phyloP scores from a whole-genome alignment of 768 basidiomycete genomes.

The Pulveroboletus sp. region DNA sequence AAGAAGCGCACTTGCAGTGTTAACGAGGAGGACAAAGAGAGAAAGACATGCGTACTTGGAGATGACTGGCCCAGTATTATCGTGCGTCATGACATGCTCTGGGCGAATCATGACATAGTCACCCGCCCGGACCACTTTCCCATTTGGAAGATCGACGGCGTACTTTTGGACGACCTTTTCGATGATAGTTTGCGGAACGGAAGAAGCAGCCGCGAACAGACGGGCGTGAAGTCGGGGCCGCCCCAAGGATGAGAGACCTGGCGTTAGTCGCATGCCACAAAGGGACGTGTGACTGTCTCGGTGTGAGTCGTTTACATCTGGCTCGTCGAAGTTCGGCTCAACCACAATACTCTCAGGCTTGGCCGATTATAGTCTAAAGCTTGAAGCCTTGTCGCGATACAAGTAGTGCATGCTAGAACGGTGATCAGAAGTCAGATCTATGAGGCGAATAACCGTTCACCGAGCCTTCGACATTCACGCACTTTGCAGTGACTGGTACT shows the following conservation, averaged over 20 bases:
- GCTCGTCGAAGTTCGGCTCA: too few relatives aligned
- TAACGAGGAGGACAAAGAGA: background rate
- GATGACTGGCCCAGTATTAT: conserved; percentile 98
- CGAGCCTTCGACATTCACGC: too few relatives aligned
- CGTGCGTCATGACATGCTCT: conserved; percentile 97
- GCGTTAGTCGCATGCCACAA: conserved; percentile 13
- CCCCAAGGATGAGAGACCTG: conserved; percentile 5
- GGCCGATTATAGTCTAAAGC: too few relatives aligned
- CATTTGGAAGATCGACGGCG: conserved; percentile 82
- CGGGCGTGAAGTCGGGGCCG: conserved; percentile 13
- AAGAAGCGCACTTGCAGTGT: background rate
- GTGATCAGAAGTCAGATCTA: too few relatives aligned
- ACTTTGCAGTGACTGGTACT: too few relatives aligned
- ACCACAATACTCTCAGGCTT: too few relatives aligned
- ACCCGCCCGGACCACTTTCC: conserved; percentile 82
- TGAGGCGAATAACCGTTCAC: too few relatives aligned
- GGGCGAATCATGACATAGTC: conserved; percentile 99
- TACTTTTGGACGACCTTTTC: conserved; percentile 99
- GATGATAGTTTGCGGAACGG: conserved; percentile 80
- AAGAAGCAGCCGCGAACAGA: conserved; percentile 32
- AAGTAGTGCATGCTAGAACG: too few relatives aligned
- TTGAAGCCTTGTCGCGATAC: too few relatives aligned
- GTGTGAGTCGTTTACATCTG: too few relatives aligned
- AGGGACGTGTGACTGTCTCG: too few relatives aligned
- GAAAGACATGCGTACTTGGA: conserved; percentile 65